A percentile compares a stretch with the other conserved stretches of the same genome.
Conservation (phyloP, 345 rosid species). For the Sisymbrium altissimum region DNA sequence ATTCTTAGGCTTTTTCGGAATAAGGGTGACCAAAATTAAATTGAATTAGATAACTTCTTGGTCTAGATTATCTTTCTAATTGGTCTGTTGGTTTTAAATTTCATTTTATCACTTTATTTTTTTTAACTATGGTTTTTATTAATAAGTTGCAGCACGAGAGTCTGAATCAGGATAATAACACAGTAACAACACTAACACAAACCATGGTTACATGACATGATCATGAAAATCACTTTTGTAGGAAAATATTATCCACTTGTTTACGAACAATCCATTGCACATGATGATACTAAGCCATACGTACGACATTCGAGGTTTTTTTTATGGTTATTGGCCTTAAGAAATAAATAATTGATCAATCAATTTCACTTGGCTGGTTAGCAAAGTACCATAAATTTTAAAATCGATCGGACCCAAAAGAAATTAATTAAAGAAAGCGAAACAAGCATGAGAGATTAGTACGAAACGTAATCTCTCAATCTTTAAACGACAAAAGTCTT, state of each 20-base stretch:
- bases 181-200: not conserved
- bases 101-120: not conserved
- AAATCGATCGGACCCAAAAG: conserved; percentile 7
- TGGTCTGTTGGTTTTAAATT: not conserved
- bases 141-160: not conserved
- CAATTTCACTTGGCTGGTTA: conserved; percentile 28
- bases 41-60: too few relatives aligned
- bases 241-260: not conserved
- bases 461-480: conserved; percentile 32
- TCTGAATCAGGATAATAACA: not conserved
- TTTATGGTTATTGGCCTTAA: not conserved
- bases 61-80: too few relatives aligned
- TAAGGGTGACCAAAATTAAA: not conserved
- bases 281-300: not conserved
- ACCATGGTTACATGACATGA: not conserved
- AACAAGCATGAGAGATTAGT: conserved; percentile 37
- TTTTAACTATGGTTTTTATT: too few relatives aligned
- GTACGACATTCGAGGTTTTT: not conserved
- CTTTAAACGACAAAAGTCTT: conserved; percentile 40
- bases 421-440: conserved; percentile 33
- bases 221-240: not conserved
- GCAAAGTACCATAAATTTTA: conserved; percentile 23
- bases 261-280: not conserved
- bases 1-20: not conserved
- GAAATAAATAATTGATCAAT: conserved; percentile 13